phyloP scores from a whole-genome alignment of 495 filamentous ascomycete genomes.

The Elasticomyces elasticus region DNA sequence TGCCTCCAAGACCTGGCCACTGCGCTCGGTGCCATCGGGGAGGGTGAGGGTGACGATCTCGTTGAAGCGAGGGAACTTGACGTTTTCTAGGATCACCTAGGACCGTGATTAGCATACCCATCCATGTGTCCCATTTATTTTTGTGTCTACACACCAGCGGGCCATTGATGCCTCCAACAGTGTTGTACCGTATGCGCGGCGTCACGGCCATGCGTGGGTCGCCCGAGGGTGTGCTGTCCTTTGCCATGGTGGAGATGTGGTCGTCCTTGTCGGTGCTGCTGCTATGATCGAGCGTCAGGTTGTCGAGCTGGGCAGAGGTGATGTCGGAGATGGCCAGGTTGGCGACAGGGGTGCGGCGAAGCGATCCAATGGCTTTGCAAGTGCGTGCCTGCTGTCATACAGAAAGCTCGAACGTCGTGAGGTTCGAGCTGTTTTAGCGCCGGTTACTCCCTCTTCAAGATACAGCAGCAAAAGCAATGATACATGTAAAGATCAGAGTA shows the following conservation, averaged over 20 bases:
- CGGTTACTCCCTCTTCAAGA: no score
- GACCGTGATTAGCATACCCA: constrained; percentile 42
- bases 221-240: not conserved
- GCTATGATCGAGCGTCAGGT: not conserved
- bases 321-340: not conserved
- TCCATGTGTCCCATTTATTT: not conserved
- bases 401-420: no score
- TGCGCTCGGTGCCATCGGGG: constrained; percentile 86
- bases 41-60: constrained; percentile 96
- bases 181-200: constrained; percentile 92
- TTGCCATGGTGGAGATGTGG: constrained; percentile 10
- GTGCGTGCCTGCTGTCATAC: not conserved
- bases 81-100: constrained; percentile 92
- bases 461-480: no score
- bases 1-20: constrained; percentile 94
- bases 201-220: constrained; percentile 71
- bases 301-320: not conserved
- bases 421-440: no score
- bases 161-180: constrained; percentile 94
- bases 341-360: not conserved
- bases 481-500: no score
- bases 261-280: not conserved
- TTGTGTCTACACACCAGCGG: constrained; percentile 45
- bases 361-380: not conserved
- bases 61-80: constrained; percentile 59